Evolutionary conservation across 306 rosid genomes (phyloP).

Genomic region (Citrullus colocynthis): DNA sequence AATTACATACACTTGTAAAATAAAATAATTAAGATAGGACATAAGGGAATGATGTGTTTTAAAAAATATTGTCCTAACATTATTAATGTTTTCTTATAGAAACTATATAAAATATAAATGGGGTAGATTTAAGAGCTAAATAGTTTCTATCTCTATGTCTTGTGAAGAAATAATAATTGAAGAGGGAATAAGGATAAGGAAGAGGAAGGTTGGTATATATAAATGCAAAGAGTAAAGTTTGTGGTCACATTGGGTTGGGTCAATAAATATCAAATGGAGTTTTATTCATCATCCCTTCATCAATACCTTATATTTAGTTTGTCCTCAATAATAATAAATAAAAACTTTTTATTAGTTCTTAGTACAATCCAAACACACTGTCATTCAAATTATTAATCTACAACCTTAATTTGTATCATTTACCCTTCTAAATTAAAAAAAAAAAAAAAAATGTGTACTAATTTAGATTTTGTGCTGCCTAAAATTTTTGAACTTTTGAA

Average conservation of each 20-base stretch:
- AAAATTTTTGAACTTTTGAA: too few species aligned
- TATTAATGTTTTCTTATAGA: neutral
- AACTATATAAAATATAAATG: neutral
- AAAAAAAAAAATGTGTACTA: too few species aligned
- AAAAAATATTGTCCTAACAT: neutral
- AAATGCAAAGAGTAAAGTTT: neutral
- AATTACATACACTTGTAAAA: too few species aligned
- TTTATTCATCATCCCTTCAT: neutral
- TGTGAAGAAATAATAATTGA: neutral
- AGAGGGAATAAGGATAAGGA: neutral
- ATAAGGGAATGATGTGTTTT: neutral
- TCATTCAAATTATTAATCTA: neutral
- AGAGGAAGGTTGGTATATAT: neutral
- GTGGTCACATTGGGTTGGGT: neutral
- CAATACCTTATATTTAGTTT: neutral
- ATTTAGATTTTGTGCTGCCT: too few species aligned
- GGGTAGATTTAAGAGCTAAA: neutral
- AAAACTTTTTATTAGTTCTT: neutral
- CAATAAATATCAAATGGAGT: neutral
- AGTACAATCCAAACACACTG: neutral
- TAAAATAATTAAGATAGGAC: neutral
- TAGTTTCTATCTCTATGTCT: neutral
- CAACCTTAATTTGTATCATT: too few species aligned
- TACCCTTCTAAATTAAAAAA: too few species aligned
- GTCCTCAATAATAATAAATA: too few species aligned